Conservation (phyloP, 352 stramenopile species). For the Aphanomyces invadans region DNA sequence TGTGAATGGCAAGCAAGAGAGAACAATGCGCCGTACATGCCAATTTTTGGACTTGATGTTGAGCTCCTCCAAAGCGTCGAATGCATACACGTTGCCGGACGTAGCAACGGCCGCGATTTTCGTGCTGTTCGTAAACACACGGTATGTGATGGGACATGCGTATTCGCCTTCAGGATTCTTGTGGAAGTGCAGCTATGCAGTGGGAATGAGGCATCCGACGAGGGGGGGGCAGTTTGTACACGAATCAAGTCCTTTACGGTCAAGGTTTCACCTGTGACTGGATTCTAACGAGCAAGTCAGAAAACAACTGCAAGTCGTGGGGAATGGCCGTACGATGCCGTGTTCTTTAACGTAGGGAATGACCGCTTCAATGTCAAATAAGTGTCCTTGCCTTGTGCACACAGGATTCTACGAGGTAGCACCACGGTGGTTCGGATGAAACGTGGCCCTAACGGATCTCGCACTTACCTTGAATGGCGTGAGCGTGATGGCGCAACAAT, state of each 20-base stretch:
- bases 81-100: conserved; percentile 94
- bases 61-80: conserved; percentile 96
- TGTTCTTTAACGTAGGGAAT: conserved; percentile 95
- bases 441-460: neutral
- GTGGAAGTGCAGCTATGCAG: conserved; percentile 52
- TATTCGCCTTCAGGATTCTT: conserved; percentile 73
- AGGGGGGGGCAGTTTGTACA: conserved; percentile 68
- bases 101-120: conserved; percentile 76
- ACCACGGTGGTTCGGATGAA: conserved; percentile 28
- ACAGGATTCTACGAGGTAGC: conserved; percentile 77
- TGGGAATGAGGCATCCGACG: neutral
- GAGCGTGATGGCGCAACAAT: conserved; percentile 97
- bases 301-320: neutral
- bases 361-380: conserved; percentile 97
- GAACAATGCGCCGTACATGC: conserved; percentile 37
- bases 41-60: conserved; percentile 98
- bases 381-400: conserved; percentile 89
- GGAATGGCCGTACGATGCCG: conserved; percentile 60
- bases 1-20: neutral
- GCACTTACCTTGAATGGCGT: conserved; percentile 65
- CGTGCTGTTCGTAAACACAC: conserved; percentile 85
- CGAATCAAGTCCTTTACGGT: conserved; percentile 91
- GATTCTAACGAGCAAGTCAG: conserved; percentile 55
- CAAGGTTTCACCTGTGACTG: conserved; percentile 89
- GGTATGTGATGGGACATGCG: conserved; percentile 95